phyloP scores from a whole-genome alignment of 106 monocot species.

The Narthecium ossifragum region DNA sequence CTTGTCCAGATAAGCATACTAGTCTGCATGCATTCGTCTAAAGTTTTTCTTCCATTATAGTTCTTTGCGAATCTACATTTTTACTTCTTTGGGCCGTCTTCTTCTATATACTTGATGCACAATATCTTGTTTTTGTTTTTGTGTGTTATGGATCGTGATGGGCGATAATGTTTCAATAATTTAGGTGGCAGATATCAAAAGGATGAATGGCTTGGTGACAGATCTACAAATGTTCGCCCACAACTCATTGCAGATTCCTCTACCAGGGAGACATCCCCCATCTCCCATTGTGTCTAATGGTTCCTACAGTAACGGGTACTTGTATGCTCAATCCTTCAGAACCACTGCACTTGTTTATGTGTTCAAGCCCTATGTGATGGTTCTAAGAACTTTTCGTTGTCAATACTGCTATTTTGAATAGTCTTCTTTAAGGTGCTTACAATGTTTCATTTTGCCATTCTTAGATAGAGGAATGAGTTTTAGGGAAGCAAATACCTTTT shows the following conservation, averaged over 20 bases:
- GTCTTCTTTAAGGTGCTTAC: too few species aligned
- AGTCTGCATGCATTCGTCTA: too few species aligned
- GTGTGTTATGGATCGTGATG: background rate
- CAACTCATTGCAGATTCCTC: constrained; percentile 73
- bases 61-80: background rate
- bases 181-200: constrained; percentile 82
- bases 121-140: background rate
- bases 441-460: too few species aligned
- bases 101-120: background rate
- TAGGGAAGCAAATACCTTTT: too few species aligned
- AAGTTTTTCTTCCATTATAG: background rate
- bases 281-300: constrained; percentile 49
- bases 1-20: too few species aligned
- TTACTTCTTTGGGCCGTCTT: background rate
- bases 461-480: too few species aligned
- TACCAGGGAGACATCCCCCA: constrained; percentile 73
- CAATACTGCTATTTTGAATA: too few species aligned
- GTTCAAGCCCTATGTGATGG: too few species aligned
- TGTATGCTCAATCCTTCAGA: too few species aligned
- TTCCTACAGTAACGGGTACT: constrained; percentile 33
- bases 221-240: constrained; percentile 94
- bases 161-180: constrained; percentile 3
- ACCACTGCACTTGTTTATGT: too few species aligned
- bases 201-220: constrained; percentile 79
- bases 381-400: too few species aligned